phyloP scores from a whole-genome alignment of 768 basidiomycete species.

The Rhizopogon roseolus region DNA sequence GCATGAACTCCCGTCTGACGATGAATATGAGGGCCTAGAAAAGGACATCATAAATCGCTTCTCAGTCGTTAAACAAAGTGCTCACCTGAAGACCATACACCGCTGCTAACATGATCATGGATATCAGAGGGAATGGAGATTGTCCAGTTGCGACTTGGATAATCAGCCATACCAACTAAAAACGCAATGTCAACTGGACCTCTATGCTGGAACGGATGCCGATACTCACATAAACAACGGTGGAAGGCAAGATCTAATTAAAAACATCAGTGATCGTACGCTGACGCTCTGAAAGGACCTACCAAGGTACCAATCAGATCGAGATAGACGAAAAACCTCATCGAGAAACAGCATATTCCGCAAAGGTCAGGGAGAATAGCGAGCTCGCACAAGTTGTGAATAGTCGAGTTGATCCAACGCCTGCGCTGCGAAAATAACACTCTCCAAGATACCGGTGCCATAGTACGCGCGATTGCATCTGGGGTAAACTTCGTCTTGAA shows the following conservation, averaged over 20 bases:
- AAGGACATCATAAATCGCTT: background rate
- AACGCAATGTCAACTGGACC: slow-evolving; percentile 6
- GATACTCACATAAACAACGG: slow-evolving; percentile 52
- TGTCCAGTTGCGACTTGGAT: slow-evolving; percentile 48
- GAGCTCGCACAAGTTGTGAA: slow-evolving; percentile 65
- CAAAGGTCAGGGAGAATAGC: slow-evolving; percentile 59
- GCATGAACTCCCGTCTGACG: slow-evolving; percentile 71
- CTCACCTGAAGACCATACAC: slow-evolving; percentile 65
- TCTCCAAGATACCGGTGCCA: slow-evolving; percentile 58
- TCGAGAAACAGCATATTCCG: slow-evolving; percentile 71
- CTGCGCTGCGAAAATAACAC: slow-evolving; percentile 64
- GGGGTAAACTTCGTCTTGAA: slow-evolving; percentile 68
- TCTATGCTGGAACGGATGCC: background rate
- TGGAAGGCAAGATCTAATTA: slow-evolving; percentile 51
- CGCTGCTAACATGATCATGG: slow-evolving; percentile 60
- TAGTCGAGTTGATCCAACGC: slow-evolving; percentile 72
- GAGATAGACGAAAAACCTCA: slow-evolving; percentile 66
- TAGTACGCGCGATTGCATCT: slow-evolving; percentile 57
- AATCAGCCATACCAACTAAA: slow-evolving; percentile 56
- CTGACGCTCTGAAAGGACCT: slow-evolving; percentile 1
- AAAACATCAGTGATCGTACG: slow-evolving; percentile 5
- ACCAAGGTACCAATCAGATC: slow-evolving; percentile 64
- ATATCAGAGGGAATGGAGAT: slow-evolving; percentile 54
- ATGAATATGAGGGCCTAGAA: slow-evolving; percentile 59
- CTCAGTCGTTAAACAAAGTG: background rate